Evolutionary conservation across 2,329 filamentous ascomycete genomes (phyloP).

Genomic region (Penicillium italicum): DNA sequence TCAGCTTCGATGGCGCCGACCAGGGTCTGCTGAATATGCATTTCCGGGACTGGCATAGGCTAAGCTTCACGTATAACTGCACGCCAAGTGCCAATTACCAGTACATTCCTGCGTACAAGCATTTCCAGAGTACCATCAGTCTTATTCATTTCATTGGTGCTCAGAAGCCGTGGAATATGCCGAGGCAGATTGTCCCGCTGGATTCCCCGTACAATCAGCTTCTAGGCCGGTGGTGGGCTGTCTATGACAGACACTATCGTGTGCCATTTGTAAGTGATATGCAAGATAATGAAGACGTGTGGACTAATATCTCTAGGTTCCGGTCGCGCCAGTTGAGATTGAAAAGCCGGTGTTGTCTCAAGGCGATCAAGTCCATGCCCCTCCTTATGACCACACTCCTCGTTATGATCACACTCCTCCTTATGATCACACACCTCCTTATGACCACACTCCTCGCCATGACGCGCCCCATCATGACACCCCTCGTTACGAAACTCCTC

Average conservation of each 20-base stretch:
- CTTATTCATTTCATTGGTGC: constrained; percentile 92
- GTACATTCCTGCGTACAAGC: constrained; percentile 89
- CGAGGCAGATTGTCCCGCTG: constrained; percentile 34
- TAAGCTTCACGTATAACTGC: constrained; percentile 96
- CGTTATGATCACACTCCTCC: background rate
- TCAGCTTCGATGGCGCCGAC: constrained; percentile 95
- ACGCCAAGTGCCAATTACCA: constrained; percentile 96
- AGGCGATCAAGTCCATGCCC: background rate
- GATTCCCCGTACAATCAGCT: constrained; percentile 70
- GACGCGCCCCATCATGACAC: background rate
- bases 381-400: background rate
- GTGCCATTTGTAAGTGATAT: constrained; percentile 24
- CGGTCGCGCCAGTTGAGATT: background rate
- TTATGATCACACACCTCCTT: background rate
- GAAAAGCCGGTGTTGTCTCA: background rate
- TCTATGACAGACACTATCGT: constrained; percentile 83
- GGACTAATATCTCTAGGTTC: constrained; percentile 1
- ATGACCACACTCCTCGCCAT: background rate
- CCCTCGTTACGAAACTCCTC: background rate
- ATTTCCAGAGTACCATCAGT: constrained; percentile 85
- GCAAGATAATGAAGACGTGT: background rate
- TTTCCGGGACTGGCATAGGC: constrained; percentile 77
- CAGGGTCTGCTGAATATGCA: constrained; percentile 95
- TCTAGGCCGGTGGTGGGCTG: constrained; percentile 85
- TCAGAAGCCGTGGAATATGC: constrained; percentile 81